Evolutionary conservation across 2,329 filamentous ascomycete genomes (phyloP), one percentile per base, ranked within the genome.

Genomic region (Penicillium rolfsii): DNA sequence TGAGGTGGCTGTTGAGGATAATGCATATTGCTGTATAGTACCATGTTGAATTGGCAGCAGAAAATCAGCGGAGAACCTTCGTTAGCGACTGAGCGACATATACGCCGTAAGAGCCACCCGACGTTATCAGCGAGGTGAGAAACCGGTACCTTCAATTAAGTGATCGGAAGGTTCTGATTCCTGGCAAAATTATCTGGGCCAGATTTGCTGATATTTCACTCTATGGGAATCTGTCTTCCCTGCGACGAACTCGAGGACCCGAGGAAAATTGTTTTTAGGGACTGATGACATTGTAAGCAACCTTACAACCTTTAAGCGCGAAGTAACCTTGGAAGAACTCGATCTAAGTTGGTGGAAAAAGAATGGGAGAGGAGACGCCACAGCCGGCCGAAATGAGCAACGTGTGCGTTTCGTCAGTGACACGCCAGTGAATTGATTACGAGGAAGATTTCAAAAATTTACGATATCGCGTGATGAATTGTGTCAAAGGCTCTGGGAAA

Each of bases 301-400:
- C 2, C 9, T 43, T 19, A 3, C 11, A 9, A 43, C 40, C 40
- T 2, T 36, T 14, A 16, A 5, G 16, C 9, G 30, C 5, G 19
- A 22, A 11, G 5, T 11, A 12, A 33, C 9, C 11, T 22, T 22
- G 19, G 28, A 24, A 43, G 12, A 40, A n/a, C 5, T 46, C 6
- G 26, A 30, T 11, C 3, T 48, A 16, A 8, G 26, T 48, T 30
- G 26, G 24, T 30, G 26, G 28, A 19, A 30, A 30, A 28, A n/a
- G 8, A n/a, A 7, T 30, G 45, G 24, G 16, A 48, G 26, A 7
- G n/a, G 6, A 50, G 19, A 58, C 55, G 55, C 55, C 55, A 52
- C 55, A 36, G 24, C 55, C 48, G 48, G 19, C 22, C 26, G 16
- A 33, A 30, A 50, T 26, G 12, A 28, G 12, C 9, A 16, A 4